phyloP scores from a whole-genome alignment of 768 basidiomycete species.

The Lentinula sp. region DNA sequence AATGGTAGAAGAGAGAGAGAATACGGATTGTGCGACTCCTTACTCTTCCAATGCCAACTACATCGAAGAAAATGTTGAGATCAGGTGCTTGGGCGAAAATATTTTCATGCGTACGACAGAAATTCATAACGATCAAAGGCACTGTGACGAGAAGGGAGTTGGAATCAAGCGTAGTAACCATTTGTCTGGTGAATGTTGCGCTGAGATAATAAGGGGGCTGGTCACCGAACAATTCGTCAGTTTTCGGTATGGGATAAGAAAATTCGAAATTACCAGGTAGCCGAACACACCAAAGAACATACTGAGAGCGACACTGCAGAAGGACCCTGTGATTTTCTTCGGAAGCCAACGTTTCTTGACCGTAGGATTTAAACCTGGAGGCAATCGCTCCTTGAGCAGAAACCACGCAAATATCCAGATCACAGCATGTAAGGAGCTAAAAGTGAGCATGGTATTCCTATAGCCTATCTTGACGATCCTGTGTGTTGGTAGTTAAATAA shows the following conservation, averaged over 20 bases:
- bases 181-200: conserved; percentile 13
- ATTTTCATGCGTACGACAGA: conserved; percentile 11
- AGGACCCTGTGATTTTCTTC: conserved; percentile 13
- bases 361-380: conserved; percentile 4
- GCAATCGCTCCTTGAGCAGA: conserved; percentile 22
- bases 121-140: conserved; percentile 18
- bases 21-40: conserved; percentile 4
- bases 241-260: not conserved
- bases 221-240: not conserved
- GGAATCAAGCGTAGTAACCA: conserved; percentile 12
- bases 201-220: conserved; percentile 18
- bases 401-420: conserved; percentile 20
- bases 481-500: not conserved
- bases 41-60: conserved; percentile 18
- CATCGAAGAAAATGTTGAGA: not conserved
- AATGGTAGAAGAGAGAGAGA: not conserved
- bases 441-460: conserved; percentile 23
- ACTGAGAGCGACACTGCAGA: conserved; percentile 26
- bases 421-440: conserved; percentile 20
- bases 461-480: conserved; percentile 23
- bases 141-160: conserved; percentile 15
- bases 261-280: conserved; percentile 10
- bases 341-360: conserved; percentile 18
- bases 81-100: not conserved
- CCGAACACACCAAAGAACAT: conserved; percentile 23